phyloP scores from a whole-genome alignment of 2,329 filamentous ascomycete species.

The Exophiala viscosa region DNA sequence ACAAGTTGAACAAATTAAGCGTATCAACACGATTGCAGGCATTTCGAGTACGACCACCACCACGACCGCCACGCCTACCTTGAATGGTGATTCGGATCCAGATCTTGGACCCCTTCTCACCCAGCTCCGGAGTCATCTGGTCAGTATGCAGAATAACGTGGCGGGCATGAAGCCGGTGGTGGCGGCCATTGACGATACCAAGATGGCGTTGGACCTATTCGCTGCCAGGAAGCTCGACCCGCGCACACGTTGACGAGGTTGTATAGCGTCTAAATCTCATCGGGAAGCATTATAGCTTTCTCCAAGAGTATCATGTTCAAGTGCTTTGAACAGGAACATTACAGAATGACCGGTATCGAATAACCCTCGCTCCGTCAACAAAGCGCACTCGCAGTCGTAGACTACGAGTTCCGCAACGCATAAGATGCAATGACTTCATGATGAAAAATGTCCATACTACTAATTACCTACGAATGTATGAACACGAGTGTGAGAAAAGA shows the following conservation, averaged over 20 bases:
- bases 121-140: constrained; percentile 42
- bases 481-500: too few relatives aligned
- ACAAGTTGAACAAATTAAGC: constrained; percentile 2
- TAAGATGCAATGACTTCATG: too few relatives aligned
- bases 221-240: constrained; percentile 6
- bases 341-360: too few relatives aligned
- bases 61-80: neutral
- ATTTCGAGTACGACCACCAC: too few relatives aligned
- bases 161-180: constrained; percentile 20
- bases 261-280: neutral
- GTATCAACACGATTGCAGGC: constrained; percentile 3
- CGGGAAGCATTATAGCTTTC: too few relatives aligned
- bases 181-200: constrained; percentile 13
- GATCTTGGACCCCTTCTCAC: constrained; percentile 36
- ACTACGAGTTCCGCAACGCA: too few relatives aligned
- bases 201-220: constrained; percentile 12
- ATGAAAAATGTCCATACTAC: constrained; percentile 1
- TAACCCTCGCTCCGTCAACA: too few relatives aligned
- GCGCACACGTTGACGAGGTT: neutral
- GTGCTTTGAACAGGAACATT: too few relatives aligned
- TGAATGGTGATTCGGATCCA: constrained; percentile 32
- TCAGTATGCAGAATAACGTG: constrained; percentile 43
- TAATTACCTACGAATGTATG: neutral
- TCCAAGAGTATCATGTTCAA: too few relatives aligned
- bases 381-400: too few relatives aligned